A percentile compares a stretch with the other conserved stretches of the same genome.
Conservation (phyloP, 768 basidiomycete genomes). For the Leccinum ochraceum region DNA sequence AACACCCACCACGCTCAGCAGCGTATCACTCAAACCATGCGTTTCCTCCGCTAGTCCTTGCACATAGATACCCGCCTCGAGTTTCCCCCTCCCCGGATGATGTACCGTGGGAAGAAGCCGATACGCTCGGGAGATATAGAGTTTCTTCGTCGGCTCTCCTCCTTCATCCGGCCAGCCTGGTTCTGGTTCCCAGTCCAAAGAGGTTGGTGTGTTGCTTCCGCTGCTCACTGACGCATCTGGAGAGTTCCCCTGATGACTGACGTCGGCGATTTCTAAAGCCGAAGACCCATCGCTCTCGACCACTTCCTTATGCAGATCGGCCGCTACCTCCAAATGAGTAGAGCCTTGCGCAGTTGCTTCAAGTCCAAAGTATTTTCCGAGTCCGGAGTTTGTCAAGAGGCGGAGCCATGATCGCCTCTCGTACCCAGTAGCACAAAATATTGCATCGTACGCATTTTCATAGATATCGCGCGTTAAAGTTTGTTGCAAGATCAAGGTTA, state of each 20-base stretch:
- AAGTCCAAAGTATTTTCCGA: slow-evolving; percentile 42
- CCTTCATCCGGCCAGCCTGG: slow-evolving; percentile 26
- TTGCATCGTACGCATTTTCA: slow-evolving; percentile 42
- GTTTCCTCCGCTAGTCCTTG: slow-evolving; percentile 41
- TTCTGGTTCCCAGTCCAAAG: slow-evolving; percentile 21
- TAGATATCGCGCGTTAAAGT: slow-evolving; percentile 35
- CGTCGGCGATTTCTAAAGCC: slow-evolving; percentile 7
- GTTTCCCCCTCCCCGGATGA: slow-evolving; percentile 1
- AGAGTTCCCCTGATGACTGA: neutral
- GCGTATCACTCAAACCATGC: slow-evolving; percentile 29
- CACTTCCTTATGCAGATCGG: neutral
- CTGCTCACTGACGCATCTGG: slow-evolving; percentile 3
- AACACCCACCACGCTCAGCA: too few species aligned
- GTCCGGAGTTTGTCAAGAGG: slow-evolving; percentile 40
- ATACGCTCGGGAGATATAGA: slow-evolving; percentile 44
- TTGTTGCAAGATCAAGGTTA: slow-evolving; percentile 38
- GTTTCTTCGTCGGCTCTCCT: slow-evolving; percentile 3
- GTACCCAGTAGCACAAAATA: slow-evolving; percentile 58
- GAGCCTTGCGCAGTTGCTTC: slow-evolving; percentile 6
- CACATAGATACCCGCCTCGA: slow-evolving; percentile 35
- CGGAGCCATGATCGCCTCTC: slow-evolving; percentile 48
- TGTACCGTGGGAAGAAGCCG: slow-evolving; percentile 36
- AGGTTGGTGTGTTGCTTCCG: slow-evolving; percentile 11
- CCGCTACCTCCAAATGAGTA: slow-evolving; percentile 13
- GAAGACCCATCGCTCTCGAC: neutral